Conservation (phyloP, 768 basidiomycete genomes). For the Cytidiella melzeri region DNA sequence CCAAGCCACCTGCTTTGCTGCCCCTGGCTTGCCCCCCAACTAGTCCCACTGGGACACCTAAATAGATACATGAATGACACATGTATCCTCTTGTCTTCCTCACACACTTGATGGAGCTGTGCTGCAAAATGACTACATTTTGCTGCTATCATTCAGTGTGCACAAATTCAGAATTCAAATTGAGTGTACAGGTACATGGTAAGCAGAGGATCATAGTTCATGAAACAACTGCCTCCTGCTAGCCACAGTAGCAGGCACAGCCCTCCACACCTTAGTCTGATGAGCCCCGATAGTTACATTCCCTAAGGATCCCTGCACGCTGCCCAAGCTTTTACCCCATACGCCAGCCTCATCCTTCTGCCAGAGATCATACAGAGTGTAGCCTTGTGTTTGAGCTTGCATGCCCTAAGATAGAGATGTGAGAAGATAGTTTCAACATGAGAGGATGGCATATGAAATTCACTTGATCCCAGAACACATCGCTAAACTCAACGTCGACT, state of each 20-base stretch:
- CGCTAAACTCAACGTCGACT: conserved; percentile 23
- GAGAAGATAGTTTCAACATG: neutral
- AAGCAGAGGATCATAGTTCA: neutral
- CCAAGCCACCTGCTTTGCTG: no score
- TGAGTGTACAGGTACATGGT: neutral
- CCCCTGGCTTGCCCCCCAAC: no score
- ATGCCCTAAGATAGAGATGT: conserved; percentile 12
- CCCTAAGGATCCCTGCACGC: conserved; percentile 17
- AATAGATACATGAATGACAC: no score
- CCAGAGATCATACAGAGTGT: conserved; percentile 30
- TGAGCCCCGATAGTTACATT: conserved; percentile 23
- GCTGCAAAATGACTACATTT: no score
- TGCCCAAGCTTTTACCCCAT: conserved; percentile 24
- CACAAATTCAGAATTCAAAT: neutral
- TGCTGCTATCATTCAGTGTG: neutral
- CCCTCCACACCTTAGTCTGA: conserved; percentile 27
- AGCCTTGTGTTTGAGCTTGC: conserved; percentile 18
- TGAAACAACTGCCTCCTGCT: neutral
- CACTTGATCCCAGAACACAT: conserved; percentile 31
- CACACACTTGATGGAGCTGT: no score
- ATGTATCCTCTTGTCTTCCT: no score
- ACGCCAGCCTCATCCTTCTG: conserved; percentile 22
- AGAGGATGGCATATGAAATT: neutral
- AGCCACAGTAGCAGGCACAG: conserved; percentile 12
- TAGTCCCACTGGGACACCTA: no score